These are phyloP conservation scores for Pyrenochaeta sp. DNA, from an alignment of 2,329 filamentous ascomycete species.

Conservation along the genomic window DNA sequence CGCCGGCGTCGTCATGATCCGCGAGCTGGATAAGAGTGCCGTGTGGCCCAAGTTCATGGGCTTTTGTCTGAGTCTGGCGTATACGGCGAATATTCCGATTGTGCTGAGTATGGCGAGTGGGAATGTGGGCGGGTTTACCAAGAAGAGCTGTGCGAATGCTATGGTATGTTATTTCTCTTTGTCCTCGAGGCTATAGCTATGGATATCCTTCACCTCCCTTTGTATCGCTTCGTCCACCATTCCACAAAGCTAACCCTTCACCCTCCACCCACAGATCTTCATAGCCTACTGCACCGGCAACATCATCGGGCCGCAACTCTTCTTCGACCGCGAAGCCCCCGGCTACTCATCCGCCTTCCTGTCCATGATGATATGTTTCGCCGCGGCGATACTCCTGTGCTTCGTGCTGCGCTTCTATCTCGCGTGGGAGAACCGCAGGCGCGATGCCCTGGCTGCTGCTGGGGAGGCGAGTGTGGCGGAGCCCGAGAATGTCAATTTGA, in stretches of 20 bases:
- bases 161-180: no score
- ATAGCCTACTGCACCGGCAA: conserved; percentile 16
- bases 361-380: conserved; percentile 19
- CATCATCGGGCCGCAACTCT: conserved; percentile 12
- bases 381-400: conserved; percentile 9
- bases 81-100: conserved; percentile 51
- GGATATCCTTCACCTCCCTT: no score
- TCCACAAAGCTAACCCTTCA: no score
- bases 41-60: conserved; percentile 30
- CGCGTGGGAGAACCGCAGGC: conserved; percentile 17
- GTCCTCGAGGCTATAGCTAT: no score
- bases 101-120: conserved; percentile 37
- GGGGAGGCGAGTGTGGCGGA: conserved; percentile 6
- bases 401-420: conserved; percentile 18
- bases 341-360: conserved; percentile 17
- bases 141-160: conserved; percentile 63
- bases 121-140: conserved; percentile 47
- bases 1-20: conserved; percentile 36
- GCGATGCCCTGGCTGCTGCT: conserved; percentile 9
- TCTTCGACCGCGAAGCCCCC: conserved; percentile 2
- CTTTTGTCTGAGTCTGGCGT: conserved; percentile 37
- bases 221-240: no score
- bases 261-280: conserved; percentile 9
- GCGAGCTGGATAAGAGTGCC: conserved; percentile 22
- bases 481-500: conserved; percentile 7